phyloP scores from a whole-genome alignment of 176 grass and related monocot genomes.

The Elymus sibiricus region DNA sequence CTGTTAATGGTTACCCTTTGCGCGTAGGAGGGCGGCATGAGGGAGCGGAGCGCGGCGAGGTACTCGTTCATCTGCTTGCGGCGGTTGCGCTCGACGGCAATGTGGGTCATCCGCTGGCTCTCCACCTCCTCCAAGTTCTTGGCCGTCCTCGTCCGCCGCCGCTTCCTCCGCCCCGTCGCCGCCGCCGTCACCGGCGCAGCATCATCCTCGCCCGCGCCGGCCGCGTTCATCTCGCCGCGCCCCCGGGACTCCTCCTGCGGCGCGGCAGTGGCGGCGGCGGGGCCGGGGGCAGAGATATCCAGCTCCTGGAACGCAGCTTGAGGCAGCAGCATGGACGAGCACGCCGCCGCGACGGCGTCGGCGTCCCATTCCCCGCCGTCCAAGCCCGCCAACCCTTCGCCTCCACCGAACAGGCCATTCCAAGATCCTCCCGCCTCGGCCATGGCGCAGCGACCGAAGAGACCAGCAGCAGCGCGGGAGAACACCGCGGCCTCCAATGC shows the following conservation, averaged over 20 bases:
- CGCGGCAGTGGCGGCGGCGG: background rate
- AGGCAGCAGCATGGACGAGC: constrained; percentile 33
- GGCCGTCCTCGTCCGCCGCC: constrained; percentile 49
- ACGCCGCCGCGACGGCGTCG: background rate
- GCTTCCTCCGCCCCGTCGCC: constrained; percentile 50
- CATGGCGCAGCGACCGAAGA: constrained; percentile 54
- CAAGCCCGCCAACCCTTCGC: constrained; percentile 16
- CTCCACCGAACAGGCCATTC: constrained; percentile 19
- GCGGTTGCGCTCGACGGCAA: constrained; percentile 98
- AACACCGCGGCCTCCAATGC: constrained; percentile 81
- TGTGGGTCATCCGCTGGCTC: constrained; percentile 96
- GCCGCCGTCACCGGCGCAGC: background rate
- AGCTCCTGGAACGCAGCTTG: constrained; percentile 31
- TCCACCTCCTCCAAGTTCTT: constrained; percentile 97
- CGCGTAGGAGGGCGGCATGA: constrained; percentile 74
- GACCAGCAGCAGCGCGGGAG: constrained; percentile 39
- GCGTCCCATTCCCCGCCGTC: constrained; percentile 34
- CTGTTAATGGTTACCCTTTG: constrained; percentile 56
- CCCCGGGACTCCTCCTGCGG: background rate
- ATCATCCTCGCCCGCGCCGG: background rate
- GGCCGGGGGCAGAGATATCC: constrained; percentile 18
- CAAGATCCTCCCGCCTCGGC: constrained; percentile 35
- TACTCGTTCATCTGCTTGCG: constrained; percentile 96
- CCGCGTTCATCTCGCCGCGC: background rate
- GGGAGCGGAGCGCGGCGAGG: constrained; percentile 71